These are phyloP conservation scores for Chrysochromulina parva DNA, from an alignment of 78 protist genomes.

Conservation along the genomic window DNA sequence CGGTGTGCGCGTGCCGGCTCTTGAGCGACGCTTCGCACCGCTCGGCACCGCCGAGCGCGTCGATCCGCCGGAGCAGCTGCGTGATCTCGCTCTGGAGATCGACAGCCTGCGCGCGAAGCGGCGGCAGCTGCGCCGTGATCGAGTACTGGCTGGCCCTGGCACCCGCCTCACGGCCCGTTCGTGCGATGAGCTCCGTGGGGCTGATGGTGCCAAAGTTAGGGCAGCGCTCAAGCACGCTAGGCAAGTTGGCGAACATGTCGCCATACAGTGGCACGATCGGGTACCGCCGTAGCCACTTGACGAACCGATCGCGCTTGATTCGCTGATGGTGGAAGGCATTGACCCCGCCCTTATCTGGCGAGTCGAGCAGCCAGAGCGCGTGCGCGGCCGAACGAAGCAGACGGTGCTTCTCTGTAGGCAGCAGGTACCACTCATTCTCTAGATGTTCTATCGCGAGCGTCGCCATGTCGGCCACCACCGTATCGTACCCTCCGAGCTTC, in stretches of 20 bases:
- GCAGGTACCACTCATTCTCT: slow-evolving; percentile 54
- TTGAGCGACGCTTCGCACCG: no score
- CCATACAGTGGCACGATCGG: slow-evolving; percentile 83
- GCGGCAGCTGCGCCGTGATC: no score
- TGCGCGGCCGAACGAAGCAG: slow-evolving; percentile 2
- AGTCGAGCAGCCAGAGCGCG: neutral
- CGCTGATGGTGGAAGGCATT: no score
- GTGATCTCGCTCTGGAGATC: no score
- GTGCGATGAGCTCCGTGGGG: neutral
- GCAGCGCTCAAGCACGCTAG: slow-evolving; percentile 42
- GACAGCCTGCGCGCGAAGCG: no score
- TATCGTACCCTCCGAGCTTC: no score
- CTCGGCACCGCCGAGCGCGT: no score
- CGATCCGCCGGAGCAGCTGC: no score
- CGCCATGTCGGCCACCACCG: neutral
- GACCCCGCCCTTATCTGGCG: no score
- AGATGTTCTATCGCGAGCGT: neutral
- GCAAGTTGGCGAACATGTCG: slow-evolving; percentile 73
- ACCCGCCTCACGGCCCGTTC: no score
- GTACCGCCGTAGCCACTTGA: slow-evolving; percentile 46
- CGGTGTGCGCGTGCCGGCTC: no score
- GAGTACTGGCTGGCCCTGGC: no score
- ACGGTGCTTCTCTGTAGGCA: slow-evolving; percentile 73
- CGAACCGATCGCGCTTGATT: slow-evolving; percentile 16
- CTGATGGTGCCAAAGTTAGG: slow-evolving; percentile 58